Conservation (phyloP, 1,284 basidiomycete genomes). For the Amylostereum areolatum region DNA sequence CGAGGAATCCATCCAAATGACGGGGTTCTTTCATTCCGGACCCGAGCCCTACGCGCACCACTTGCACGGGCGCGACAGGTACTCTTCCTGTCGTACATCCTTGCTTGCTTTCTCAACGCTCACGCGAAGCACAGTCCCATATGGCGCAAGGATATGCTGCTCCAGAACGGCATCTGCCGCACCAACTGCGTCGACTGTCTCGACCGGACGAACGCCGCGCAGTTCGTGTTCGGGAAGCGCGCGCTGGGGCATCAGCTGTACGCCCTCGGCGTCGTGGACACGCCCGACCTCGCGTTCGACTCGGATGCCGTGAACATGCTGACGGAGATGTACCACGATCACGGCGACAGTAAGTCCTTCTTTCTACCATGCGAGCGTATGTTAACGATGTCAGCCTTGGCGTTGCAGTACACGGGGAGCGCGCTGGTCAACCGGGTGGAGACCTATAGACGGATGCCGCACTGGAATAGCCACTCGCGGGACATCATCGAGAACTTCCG, state of each 20-base stretch:
- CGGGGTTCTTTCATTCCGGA: constrained; percentile 92
- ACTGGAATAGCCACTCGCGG: constrained; percentile 97
- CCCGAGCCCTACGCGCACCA: constrained; percentile 71
- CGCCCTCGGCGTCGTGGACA: constrained; percentile 84
- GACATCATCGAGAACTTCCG: constrained; percentile 97
- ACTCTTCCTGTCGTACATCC: constrained; percentile 11
- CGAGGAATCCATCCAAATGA: constrained; percentile 88
- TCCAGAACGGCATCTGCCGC: constrained; percentile 90
- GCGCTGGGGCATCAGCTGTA: constrained; percentile 95
- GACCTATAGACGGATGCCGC: constrained; percentile 92
- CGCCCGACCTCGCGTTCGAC: constrained; percentile 85
- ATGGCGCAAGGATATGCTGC: constrained; percentile 65
- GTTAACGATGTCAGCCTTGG: constrained; percentile 87
- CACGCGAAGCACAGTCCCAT: constrained; percentile 3
- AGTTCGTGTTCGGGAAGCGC: constrained; percentile 96
- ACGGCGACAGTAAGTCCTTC: constrained; percentile 79
- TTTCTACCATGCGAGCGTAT: no score
- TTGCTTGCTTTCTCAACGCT: neutral
- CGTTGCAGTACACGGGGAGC: constrained; percentile 94
- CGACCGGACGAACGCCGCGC: constrained; percentile 95
- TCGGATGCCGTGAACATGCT: constrained; percentile 96
- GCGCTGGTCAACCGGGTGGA: constrained; percentile 96
- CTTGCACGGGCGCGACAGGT: constrained; percentile 45
- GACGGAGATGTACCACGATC: constrained; percentile 99
- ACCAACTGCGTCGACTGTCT: constrained; percentile 96